A percentile compares a stretch with the other conserved stretches of the same genome.
Conservation (phyloP, 371 early-diverging fungal genomes). For the Syncephalastrum monosporum region DNA sequence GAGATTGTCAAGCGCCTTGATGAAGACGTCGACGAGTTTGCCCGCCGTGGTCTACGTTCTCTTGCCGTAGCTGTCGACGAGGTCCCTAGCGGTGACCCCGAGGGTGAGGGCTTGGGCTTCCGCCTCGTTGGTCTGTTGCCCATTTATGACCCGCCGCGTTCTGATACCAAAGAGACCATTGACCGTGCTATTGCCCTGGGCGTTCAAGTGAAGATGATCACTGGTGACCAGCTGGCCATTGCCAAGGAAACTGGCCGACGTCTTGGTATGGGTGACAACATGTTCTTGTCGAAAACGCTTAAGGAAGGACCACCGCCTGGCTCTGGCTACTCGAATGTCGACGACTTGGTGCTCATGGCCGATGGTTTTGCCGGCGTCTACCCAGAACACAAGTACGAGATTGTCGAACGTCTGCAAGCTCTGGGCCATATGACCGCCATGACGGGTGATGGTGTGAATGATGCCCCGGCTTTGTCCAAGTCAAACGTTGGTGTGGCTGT, state of each 20-base stretch:
- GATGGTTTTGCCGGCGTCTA: conserved; percentile 91
- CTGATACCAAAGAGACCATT: conserved; percentile 84
- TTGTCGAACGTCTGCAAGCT: conserved; percentile 89
- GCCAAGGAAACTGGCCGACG: conserved; percentile 85
- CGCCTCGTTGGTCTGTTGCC: conserved; percentile 68
- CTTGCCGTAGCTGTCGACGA: conserved; percentile 77
- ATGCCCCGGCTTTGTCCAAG: conserved; percentile 91
- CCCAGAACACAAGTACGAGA: conserved; percentile 94
- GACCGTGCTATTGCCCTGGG: conserved; percentile 84
- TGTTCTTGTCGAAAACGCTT: conserved; percentile 77
- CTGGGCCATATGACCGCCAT: conserved; percentile 83
- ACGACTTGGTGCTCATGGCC: conserved; percentile 78
- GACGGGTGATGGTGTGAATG: conserved; percentile 98
- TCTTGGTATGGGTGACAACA: conserved; percentile 73
- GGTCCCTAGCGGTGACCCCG: conserved; percentile 50
- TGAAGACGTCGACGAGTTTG: conserved; percentile 76
- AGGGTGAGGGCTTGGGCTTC: conserved; percentile 54
- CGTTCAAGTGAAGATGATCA: conserved; percentile 94
- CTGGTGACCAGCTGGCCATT: conserved; percentile 94
- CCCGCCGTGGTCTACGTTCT: conserved; percentile 83
- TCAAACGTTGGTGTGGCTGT: conserved; percentile 86
- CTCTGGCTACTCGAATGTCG: conserved; percentile 72
- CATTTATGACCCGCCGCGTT: conserved; percentile 90
- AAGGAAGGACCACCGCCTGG: conserved; percentile 70
- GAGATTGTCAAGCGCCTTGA: conserved; percentile 57